A percentile compares a stretch with the other conserved stretches of the same genome.
phyloP scores from a whole-genome alignment of 2,329 filamentous ascomycete genomes.

The Salinomyces thailandicus region DNA sequence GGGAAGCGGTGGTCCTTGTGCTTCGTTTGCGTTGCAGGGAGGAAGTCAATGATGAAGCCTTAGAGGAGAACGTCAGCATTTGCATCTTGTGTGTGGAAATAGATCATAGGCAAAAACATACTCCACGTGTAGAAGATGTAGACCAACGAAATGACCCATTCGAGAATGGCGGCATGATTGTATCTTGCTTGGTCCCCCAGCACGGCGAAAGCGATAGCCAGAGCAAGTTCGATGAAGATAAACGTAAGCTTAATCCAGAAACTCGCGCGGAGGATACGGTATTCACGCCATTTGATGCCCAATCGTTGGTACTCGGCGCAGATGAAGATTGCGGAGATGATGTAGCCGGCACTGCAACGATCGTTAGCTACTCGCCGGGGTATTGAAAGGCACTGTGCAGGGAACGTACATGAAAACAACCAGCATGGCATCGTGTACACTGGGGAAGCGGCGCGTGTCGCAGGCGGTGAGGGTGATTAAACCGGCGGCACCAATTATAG shows the following conservation, averaged over 20 bases:
- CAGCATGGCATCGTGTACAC: conserved; percentile 65
- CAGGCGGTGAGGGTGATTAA: conserved; percentile 78
- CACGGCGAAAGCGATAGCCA: conserved; percentile 64
- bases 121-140: conserved; percentile 74
- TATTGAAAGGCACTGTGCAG: not conserved
- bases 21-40: conserved; percentile 61
- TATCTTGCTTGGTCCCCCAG: conserved; percentile 23
- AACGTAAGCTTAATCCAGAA: conserved; percentile 86
- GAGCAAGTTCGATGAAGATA: conserved; percentile 64
- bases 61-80: too few relatives aligned
- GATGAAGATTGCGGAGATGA: conserved; percentile 76
- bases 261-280: conserved; percentile 61
- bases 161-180: conserved; percentile 65
- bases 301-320: conserved; percentile 85
- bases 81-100: too few relatives aligned
- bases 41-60: conserved; percentile 72
- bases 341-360: conserved; percentile 52
- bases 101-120: too few relatives aligned
- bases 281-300: conserved; percentile 65
- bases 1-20: conserved; percentile 28
- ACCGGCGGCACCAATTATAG: conserved; percentile 65
- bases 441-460: conserved; percentile 61
- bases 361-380: conserved; percentile 4
- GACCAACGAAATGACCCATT: conserved; percentile 70
- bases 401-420: conserved; percentile 58